phyloP scores from a whole-genome alignment of 768 basidiomycete genomes.

The Trametes gibbosa region DNA sequence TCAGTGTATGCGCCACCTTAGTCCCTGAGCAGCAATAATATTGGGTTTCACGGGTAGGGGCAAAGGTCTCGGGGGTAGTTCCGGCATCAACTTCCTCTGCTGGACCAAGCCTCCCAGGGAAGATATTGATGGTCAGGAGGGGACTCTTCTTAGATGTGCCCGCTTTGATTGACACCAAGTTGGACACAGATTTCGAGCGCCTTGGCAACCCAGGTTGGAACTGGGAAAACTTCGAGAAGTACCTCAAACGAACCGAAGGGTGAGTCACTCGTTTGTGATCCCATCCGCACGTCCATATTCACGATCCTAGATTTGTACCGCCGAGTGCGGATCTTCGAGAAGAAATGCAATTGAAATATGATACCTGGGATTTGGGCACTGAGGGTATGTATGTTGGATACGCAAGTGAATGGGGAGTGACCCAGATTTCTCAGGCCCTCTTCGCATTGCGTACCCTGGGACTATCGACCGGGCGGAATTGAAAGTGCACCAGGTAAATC shows the following conservation, averaged over 20 bases:
- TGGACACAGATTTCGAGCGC: conserved; percentile 21
- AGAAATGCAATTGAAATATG: conserved; percentile 13
- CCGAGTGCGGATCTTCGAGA: conserved; percentile 9
- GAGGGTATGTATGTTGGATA: conserved; percentile 10
- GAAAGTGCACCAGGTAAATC: conserved; percentile 18
- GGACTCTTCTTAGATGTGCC: background rate
- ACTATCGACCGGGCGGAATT: conserved; percentile 17
- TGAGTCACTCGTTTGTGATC: background rate
- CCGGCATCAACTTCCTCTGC: conserved; percentile 25
- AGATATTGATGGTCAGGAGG: conserved; percentile 25
- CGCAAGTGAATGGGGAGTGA: background rate
- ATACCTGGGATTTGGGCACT: conserved; percentile 20
- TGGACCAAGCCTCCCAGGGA: conserved; percentile 24
- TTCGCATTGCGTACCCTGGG: conserved; percentile 17
- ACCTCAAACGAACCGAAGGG: conserved; percentile 24
- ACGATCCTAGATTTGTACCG: conserved; percentile 13
- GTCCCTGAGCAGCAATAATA: background rate
- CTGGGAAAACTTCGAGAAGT: conserved; percentile 23
- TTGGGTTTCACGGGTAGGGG: conserved; percentile 11
- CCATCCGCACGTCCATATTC: too few relatives aligned
- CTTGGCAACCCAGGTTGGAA: conserved; percentile 31
- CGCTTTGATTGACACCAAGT: background rate
- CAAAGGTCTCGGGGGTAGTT: conserved; percentile 29
- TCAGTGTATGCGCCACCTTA: background rate
- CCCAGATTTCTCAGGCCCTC: conserved; percentile 14